Evolutionary conservation across 352 stramenopile species (phyloP).

Genomic region (Globisporangium canariense): DNA sequence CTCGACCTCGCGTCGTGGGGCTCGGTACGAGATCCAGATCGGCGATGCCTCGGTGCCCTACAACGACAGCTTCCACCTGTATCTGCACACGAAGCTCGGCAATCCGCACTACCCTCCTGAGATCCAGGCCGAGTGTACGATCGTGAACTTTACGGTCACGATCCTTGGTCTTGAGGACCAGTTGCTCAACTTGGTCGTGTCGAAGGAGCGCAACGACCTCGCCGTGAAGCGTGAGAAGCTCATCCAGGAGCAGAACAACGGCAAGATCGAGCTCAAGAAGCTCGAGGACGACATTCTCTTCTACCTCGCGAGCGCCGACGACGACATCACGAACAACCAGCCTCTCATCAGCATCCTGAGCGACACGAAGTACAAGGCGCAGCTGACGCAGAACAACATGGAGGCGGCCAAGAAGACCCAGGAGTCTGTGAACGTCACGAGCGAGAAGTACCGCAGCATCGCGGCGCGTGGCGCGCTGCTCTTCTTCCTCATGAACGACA

Average conservation of each 20-base stretch:
- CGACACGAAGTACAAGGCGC: conserved; percentile 92
- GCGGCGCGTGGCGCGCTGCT: conserved; percentile 90
- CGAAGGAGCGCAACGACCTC: conserved; percentile 88
- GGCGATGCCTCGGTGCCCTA: conserved; percentile 93
- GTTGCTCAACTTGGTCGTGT: conserved; percentile 89
- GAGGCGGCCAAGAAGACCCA: conserved; percentile 92
- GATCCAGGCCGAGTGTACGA: conserved; percentile 93
- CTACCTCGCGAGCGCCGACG: conserved; percentile 93
- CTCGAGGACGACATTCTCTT: conserved; percentile 94
- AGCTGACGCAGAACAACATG: conserved; percentile 91
- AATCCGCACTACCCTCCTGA: conserved; percentile 95
- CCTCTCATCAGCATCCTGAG: conserved; percentile 95
- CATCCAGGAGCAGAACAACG: conserved; percentile 94
- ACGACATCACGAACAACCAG: conserved; percentile 98
- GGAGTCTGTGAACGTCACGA: conserved; percentile 91
- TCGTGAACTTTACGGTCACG: conserved; percentile 96
- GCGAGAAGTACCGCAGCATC: conserved; percentile 94
- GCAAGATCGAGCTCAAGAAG: conserved; percentile 96
- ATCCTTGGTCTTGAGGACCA: conserved; percentile 91
- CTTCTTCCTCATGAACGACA: conserved; percentile 97
- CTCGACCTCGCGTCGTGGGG: conserved; percentile 90
- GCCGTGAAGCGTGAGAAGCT: conserved; percentile 87
- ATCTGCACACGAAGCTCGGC: conserved; percentile 93
- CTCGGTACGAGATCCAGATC: conserved; percentile 93
- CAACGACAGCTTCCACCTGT: conserved; percentile 92